Conservation (phyloP, 140 eudicot genomes). For the Erigeron philadelphicus region DNA sequence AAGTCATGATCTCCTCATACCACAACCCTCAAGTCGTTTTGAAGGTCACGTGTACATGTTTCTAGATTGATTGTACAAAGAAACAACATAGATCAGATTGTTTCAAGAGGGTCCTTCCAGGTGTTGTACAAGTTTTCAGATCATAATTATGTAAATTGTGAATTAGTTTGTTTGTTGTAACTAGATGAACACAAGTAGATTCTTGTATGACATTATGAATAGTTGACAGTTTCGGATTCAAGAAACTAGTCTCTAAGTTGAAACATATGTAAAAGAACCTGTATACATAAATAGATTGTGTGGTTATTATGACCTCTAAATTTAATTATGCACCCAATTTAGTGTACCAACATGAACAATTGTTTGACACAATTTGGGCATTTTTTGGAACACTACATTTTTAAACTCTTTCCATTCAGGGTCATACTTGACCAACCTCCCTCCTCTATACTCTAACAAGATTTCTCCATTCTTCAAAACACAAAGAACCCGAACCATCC, state of each 20-base stretch:
- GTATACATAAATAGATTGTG: neutral
- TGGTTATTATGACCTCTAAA: neutral
- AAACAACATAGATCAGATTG: conserved; percentile 1
- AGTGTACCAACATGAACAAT: conserved; percentile 7
- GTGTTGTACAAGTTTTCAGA: conserved; percentile 4
- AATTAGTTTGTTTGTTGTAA: neutral
- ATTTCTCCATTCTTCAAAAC: neutral
- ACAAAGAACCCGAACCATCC: neutral
- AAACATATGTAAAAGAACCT: too few relatives aligned
- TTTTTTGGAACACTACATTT: neutral
- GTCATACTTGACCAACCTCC: neutral
- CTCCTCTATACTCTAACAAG: neutral
- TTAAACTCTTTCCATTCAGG: neutral
- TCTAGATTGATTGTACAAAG: neutral
- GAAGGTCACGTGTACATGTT: conserved; percentile 8
- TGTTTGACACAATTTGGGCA: conserved; percentile 6
- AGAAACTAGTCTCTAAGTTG: neutral
- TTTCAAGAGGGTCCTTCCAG: neutral
- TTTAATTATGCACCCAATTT: neutral
- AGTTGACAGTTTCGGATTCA: neutral
- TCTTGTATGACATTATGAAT: neutral
- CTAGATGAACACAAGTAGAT: neutral
- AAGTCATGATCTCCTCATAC: neutral
- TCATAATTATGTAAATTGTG: conserved; percentile 1
- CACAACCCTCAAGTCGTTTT: neutral